Evolutionary conservation across 495 filamentous ascomycete genomes (phyloP), one percentile per base, ranked within the genome.

Genomic region (Xylaria sp.): DNA sequence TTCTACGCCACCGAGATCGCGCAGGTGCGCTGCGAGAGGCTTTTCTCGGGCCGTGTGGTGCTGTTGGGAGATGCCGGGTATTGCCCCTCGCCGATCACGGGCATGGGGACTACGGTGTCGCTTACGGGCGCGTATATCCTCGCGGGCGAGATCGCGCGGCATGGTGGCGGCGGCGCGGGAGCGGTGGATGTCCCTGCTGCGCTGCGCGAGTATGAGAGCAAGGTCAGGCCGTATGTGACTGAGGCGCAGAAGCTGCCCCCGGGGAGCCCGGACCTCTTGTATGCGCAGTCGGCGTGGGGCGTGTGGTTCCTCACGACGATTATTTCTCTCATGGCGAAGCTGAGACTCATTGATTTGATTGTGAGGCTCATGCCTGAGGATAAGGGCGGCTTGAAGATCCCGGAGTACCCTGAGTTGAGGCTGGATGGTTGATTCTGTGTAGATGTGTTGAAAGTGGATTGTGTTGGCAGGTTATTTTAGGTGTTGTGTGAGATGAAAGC

Each of bases 11-110:
- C 71, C 52, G 85, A 84, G 52, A 70, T 83, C n/a, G 79, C 80
- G 1, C 85, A 88, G 74, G 79, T 89, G 43, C 79, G 78, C 61
- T 68, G 66, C 9, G 70, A 69, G 4, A 41, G 17, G 19, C 82
- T 79, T 76, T 82, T 75, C 14, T 50, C 69, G 2, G 82, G 83
- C 1, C 83, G 84, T 12, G 74, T 87, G 17, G 82, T 79, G 0
- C 73, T 88, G 2, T 31, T 89, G 2, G 88, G 88, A 5, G 87
- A 90, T 72, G 82, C 87, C 5, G 87, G 74, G 0, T 85, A 85
- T 69, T 85, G 84, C 65, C 84, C 86, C 0, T 76, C 77, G 2
- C 74, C 82, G 0, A 74, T 83, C 7, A 83, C 82, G 1, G 86
- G 87, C 5, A 80, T 86, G 78, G 87, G 86, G 0, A 88, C 85